Conservation (phyloP, 768 basidiomycete species). For the Phlebiopsis flavidoalba region DNA sequence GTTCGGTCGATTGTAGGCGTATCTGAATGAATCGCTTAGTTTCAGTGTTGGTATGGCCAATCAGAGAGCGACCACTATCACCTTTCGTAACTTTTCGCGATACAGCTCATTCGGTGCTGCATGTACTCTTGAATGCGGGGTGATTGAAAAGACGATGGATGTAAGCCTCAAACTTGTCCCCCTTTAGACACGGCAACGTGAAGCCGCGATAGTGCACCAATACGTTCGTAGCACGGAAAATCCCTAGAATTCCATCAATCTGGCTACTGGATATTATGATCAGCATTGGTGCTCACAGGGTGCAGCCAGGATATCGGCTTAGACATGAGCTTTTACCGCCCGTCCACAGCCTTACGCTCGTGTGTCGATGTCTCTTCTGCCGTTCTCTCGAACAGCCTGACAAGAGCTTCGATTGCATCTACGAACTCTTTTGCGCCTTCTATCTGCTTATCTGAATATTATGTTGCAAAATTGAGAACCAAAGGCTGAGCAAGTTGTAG, state of each 20-base stretch:
- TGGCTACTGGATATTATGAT: constrained; percentile 17
- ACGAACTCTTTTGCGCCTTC: constrained; percentile 49
- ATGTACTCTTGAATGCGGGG: constrained; percentile 60
- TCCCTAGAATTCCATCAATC: constrained; percentile 38
- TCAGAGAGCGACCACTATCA: constrained; percentile 17
- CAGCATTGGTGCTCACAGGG: constrained; percentile 43
- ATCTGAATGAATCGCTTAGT: constrained; percentile 35
- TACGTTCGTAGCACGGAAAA: constrained; percentile 61
- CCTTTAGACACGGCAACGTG: constrained; percentile 43
- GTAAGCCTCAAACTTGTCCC: constrained; percentile 48
- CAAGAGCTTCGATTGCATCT: constrained; percentile 44
- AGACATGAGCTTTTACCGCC: constrained; percentile 51
- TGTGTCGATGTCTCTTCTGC: constrained; percentile 28
- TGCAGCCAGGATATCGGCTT: constrained; percentile 62
- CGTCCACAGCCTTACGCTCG: constrained; percentile 56
- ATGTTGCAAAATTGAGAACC: neutral
- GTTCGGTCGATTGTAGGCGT: constrained; percentile 72
- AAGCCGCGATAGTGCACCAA: constrained; percentile 67
- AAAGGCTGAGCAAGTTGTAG: too few relatives aligned
- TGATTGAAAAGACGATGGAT: constrained; percentile 49
- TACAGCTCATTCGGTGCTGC: constrained; percentile 65
- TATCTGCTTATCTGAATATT: constrained; percentile 38
- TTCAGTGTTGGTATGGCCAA: neutral
- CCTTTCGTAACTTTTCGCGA: constrained; percentile 70
- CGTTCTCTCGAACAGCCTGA: constrained; percentile 51